Evolutionary conservation across 768 basidiomycete genomes (phyloP), one percentile per base, ranked within the genome.

Genomic region (Albatrellus ellisii): DNA sequence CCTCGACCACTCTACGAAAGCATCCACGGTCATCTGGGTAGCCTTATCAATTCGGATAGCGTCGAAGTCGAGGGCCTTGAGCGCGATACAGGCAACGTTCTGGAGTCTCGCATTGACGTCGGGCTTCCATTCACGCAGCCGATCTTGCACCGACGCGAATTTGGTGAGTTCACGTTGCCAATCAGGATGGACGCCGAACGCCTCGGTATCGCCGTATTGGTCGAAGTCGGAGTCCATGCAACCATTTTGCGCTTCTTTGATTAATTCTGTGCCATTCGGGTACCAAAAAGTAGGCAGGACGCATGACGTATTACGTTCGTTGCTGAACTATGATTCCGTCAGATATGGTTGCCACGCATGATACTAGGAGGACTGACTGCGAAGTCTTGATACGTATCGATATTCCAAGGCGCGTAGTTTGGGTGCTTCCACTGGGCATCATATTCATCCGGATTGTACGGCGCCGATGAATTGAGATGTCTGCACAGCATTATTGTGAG

Each of bases 141-240:
- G 86, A 59, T 95, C 91, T 56, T 95, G 91, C 3, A 94, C 91
- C 43, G 90, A 92, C 28, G 91, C 89, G 59, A 94, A 94, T 56
- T 95, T 95, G 51, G 88, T 75, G 18, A 95, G 65, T 58, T 95
- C 85, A 70, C 90, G 90, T 55, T 94, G 75, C 85, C 78, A 90
- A 63, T 87, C 82, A 33, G 84, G 86, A 61, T 88, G 85, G 24
- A 95, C 90, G 79, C 91, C 91, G 56, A 94, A 94, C 48, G 91
- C 91, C 60, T 95, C 91, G 76, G 90, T 88, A 62, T 95, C 91
- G 47, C 91, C 91, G 52, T 84, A 95, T 46, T 94, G 90, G 60
- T 95, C 91, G 52, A 94, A 92, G 48, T 91, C 88, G 15, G 86
- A 89, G 11, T 62, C 57, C 48, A 78, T 65, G 59, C 91, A 95